Base-by-base conservation (phyloP, 148 eudicot species). In the Salicornia ramosissima region DNA sequence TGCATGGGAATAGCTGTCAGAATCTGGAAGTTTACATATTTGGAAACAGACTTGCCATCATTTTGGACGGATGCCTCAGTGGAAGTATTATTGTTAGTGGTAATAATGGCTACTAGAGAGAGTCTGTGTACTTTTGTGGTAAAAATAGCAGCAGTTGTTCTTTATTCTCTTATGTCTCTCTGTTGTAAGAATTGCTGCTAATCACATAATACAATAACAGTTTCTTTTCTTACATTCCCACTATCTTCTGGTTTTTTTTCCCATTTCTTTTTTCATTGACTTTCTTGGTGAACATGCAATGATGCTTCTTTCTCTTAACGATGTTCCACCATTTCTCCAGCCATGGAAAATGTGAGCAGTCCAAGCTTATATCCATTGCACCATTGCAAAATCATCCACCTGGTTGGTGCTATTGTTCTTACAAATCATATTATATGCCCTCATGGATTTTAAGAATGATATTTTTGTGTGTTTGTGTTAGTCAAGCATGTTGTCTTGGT, bases 381-480 rank as follows among this genome's bases (percentile, higher is more conserved):
- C 73, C 88, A 84, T 54, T 84, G 91, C 87, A 94, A 94, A 83
- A 86, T 87, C 59, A 73, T 94, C 74, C 97, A 94, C 83, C 79
- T 94, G 90, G 98, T 94, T 71, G 33, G 96, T 87, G 73, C 73
- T 71, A 71, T 70, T 24, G 25, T 66, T 74, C 71, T 61, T 75
- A 28, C 68, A 40, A 45, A 65, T 75, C 58, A 43, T 75, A 65
- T 65, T 16, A 68, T 46, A n/a, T 42, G 49, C 31, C 67, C 22
- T 63, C 24, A 53, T 70, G 65, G 68, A 55, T 69, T 62, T 71
- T 15, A 56, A 62, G 71, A 61, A 56, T 76, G 49, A 64, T 52
- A 31, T 52, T 21, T 70, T 74, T 67, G 74, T 40, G 40, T 74
- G 53, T 51, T 71, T 66, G 56, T 67, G 68, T 39, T 3, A 71